Base-by-base conservation (phyloP, 1,284 basidiomycete species). In the Fomitopsis schrenkii region DNA sequence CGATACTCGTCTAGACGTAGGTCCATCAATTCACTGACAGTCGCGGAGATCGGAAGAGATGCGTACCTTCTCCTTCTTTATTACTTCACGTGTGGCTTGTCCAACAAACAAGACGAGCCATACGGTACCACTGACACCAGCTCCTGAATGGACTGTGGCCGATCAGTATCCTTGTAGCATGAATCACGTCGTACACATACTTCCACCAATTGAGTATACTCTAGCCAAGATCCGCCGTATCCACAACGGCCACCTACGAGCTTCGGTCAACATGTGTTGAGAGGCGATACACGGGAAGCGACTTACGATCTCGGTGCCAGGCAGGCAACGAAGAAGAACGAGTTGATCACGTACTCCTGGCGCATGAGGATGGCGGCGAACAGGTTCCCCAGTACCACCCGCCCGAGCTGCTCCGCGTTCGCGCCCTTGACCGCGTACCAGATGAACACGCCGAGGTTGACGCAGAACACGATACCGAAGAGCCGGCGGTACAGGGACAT, bases 341-440 rank as follows among this genome's bases (percentile, higher is more conserved):
- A 74, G 64, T 85, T 83, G 62, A 84, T 77, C 41, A 85, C 80
- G 64, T 84, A 80, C 65, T 83, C 83, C 71, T 85, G 83, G 14
- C 83, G 79, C 80, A 86, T 83, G 22, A 85, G 72, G 60, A 85
- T 79, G 7, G 82, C 78, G 52, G 75, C 76, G 63, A 83, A 83
- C 33, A 85, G 70, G 66, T 85, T 85, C 19, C 79, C 77, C 36
- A 83, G 71, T 15, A 81, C 77, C 55, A 82, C 76, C 41, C 78
- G 71, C n/a, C 79, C 81, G 19, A 85, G 72, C 53, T 78, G 71
- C 48, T 77, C 71, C 1, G 83, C 75, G 62, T 79, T 77, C 15
- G 76, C 6, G 56, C 73, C 36, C 70, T 77, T 57, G 70, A 75
- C 60, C 75, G 73, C 55, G 75, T 66, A 35, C n/a, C 73, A 75